A percentile compares a stretch with the other conserved stretches of the same genome.
Evolutionary conservation across 108 stramenopile species (phyloP).

Genomic region (Fistulifera solaris): DNA sequence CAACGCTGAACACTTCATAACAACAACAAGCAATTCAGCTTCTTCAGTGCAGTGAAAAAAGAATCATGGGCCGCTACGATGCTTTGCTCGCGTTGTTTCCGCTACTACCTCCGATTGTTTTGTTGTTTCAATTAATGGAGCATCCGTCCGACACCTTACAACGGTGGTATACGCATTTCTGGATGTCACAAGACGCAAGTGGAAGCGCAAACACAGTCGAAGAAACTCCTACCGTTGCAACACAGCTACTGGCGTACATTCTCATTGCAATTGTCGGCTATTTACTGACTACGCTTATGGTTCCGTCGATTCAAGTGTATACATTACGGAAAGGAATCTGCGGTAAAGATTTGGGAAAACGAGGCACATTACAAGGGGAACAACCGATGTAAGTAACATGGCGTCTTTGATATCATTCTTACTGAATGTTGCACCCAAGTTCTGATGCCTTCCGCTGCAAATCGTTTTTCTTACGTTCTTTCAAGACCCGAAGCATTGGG

Average conservation of each 20-base stretch:
- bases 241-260: constrained; percentile 44
- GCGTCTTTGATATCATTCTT: not conserved
- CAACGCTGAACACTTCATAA: too few relatives aligned
- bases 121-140: too few relatives aligned
- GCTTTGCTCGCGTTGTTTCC: too few relatives aligned
- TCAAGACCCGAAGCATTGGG: constrained; percentile 92
- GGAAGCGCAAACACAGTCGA: not conserved
- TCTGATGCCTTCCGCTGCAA: not conserved
- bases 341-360: constrained; percentile 84
- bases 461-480: not conserved
- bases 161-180: too few relatives aligned
- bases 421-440: not conserved
- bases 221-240: constrained; percentile 25
- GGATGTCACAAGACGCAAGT: too few relatives aligned
- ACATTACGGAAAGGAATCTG: constrained; percentile 69
- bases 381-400: constrained; percentile 30
- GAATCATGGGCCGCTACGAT: too few relatives aligned
- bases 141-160: too few relatives aligned
- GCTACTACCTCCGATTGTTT: too few relatives aligned
- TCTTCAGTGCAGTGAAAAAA: too few relatives aligned
- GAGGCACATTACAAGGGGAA: constrained; percentile 55
- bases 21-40: too few relatives aligned
- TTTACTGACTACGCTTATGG: constrained; percentile 23
- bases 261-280: constrained; percentile 30
- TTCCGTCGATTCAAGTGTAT: constrained; percentile 55